Evolutionary conservation across 148 eudicot genomes (phyloP), one percentile per base, ranked within the genome.

Genomic region (Limonium bicolor): DNA sequence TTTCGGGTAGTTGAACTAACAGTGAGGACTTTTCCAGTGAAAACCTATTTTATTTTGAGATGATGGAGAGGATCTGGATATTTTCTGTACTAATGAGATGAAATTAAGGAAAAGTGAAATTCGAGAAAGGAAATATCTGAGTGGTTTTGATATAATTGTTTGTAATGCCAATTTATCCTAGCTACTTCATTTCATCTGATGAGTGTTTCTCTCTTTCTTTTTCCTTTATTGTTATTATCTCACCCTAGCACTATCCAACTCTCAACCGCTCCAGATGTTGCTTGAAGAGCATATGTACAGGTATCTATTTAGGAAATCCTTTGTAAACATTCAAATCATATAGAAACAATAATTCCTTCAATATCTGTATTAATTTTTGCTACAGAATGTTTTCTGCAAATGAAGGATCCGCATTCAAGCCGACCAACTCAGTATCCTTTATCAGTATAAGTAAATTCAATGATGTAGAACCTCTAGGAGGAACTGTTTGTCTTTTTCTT

Each of bases 221-320:
- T n/a, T n/a, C n/a, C n/a, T n/a, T n/a, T 9, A 18, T 12, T 20
- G 27, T 31, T 20, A 31, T 52, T 36, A 20, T 26, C 6, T 27
- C 5, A 46, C n/a, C 45, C 26, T 7, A 92, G 99, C 78, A 71
- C 61, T 92, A 92, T 68, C 99, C 99, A 27, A 85, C 95, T 56
- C 94, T 92, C 39, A 92, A 92, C 45, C 82, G 99, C 35, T 92
- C 99, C 35, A 85, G 94, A 71, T 92, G 99, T 63, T 92, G 99
- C 67, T 60, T 52, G 73, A 92, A 92, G 68, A 84, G 99, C 76
- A 92, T 92, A 63, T 92, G 99, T 66, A 92, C 99, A 51, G 99
- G 99, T 92, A 81, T 39, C 24, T 22, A 4, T 39, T 28, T 20
- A 18, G 25, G 17, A n/a, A 41, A 27, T 43, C 51, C 31, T 12